Percentiles rank a stretch among this genome's conserved stretches.
Conservation (phyloP, 139 green algal species). For the Chlorella sorokiniana region DNA sequence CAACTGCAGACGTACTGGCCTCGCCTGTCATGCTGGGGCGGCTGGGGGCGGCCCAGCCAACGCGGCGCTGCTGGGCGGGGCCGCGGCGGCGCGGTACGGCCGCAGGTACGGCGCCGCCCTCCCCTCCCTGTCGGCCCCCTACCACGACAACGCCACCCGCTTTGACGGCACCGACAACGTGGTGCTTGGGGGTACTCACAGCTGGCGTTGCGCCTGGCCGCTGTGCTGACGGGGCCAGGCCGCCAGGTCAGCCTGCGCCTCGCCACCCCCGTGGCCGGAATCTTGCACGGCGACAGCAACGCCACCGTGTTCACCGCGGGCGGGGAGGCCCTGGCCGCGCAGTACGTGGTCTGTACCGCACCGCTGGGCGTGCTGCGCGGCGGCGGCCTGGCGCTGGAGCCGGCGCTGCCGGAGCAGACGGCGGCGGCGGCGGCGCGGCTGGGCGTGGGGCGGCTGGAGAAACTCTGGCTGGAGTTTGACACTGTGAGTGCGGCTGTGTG, state of each 20-base stretch:
- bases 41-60: neutral
- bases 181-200: neutral
- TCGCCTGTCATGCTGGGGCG: neutral
- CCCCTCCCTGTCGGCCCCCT: neutral
- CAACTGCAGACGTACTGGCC: neutral
- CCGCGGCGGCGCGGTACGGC: too few species aligned
- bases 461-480: conserved; percentile 27
- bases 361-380: conserved; percentile 39
- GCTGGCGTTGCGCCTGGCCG: neutral
- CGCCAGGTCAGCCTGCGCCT: neutral
- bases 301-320: neutral
- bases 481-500: neutral
- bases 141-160: conserved; percentile 7
- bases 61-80: neutral
- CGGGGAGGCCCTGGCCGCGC: conserved; percentile 14
- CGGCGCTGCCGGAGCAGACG: conserved; percentile 31
- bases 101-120: too few species aligned
- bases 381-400: conserved; percentile 11
- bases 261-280: neutral
- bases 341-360: conserved; percentile 40
- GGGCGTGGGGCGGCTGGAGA: conserved; percentile 16
- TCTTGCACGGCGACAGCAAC: conserved; percentile 14
- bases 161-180: neutral
- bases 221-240: neutral
- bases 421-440: conserved; percentile 15